These are phyloP conservation scores for Lobosporangium transversale DNA, from an alignment of 192 early-diverging fungal species.

Conservation along the genomic window DNA sequence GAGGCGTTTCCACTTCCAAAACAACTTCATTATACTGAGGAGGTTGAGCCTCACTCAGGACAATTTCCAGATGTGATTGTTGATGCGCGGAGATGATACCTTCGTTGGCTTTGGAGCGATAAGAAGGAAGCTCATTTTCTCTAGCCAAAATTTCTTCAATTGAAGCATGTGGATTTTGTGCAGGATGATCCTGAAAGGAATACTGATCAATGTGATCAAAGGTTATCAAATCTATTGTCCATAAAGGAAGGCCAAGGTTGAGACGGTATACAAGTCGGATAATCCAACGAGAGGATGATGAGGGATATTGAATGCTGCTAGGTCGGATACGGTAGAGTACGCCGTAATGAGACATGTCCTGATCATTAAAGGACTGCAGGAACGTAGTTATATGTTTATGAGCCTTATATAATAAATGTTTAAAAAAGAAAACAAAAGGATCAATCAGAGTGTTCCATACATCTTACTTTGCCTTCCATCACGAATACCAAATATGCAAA, in stretches of 20 bases:
- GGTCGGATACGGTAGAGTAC: slow-evolving; percentile 36
- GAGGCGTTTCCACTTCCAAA: neutral
- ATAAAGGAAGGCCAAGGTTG: slow-evolving; percentile 29
- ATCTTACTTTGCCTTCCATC: no score
- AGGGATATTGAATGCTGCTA: neutral
- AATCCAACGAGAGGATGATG: neutral
- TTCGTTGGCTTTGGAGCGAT: slow-evolving; percentile 19
- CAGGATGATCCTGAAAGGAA: slow-evolving; percentile 41
- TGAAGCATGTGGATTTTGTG: slow-evolving; percentile 32
- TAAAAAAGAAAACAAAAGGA: neutral
- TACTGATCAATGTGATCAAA: slow-evolving; percentile 41
- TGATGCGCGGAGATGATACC: neutral
- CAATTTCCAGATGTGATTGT: neutral
- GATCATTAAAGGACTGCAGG: slow-evolving; percentile 32
- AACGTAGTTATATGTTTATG: slow-evolving; percentile 17
- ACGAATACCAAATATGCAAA: neutral
- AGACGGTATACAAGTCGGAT: slow-evolving; percentile 19
- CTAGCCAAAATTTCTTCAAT: slow-evolving; percentile 32
- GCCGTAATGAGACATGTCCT: slow-evolving; percentile 41
- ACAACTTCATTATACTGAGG: slow-evolving; percentile 37
- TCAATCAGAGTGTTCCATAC: no score
- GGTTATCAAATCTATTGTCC: slow-evolving; percentile 32
- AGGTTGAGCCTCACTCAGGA: slow-evolving; percentile 24
- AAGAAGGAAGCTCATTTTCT: slow-evolving; percentile 41
- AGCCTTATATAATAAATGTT: slow-evolving; percentile 12